phyloP scores from a whole-genome alignment of 805 yeast species.

The Wickerhamiella occidentalis region DNA sequence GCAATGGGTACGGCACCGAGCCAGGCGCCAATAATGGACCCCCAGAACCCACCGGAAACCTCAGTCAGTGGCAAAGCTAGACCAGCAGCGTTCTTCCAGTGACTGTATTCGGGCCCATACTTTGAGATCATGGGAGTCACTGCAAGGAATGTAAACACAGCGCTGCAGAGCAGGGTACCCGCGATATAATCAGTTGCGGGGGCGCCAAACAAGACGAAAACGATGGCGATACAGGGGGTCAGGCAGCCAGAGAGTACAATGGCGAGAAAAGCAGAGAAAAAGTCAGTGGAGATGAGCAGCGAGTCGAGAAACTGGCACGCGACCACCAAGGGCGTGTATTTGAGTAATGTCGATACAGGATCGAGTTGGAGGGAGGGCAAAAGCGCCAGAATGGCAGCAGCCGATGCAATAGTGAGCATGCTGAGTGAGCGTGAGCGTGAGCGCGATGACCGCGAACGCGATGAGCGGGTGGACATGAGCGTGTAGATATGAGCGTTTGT shows the following conservation, averaged over 20 bases:
- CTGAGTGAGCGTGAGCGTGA: neutral
- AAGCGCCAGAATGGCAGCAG: slow-evolving; percentile 4
- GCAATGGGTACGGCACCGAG: slow-evolving; percentile 89
- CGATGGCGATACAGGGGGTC: slow-evolving; percentile 21
- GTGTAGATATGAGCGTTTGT: no score
- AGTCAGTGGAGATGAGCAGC: slow-evolving; percentile 13
- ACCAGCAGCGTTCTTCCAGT: slow-evolving; percentile 31
- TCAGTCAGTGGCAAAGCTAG: slow-evolving; percentile 23
- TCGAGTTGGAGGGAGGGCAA: neutral
- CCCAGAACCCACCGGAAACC: slow-evolving; percentile 33
- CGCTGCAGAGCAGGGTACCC: slow-evolving; percentile 49
- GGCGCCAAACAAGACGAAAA: slow-evolving; percentile 64
- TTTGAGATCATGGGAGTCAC: slow-evolving; percentile 52
- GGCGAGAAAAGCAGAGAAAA: slow-evolving; percentile 23
- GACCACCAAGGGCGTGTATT: neutral
- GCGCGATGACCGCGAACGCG: no score
- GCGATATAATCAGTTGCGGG: slow-evolving; percentile 44
- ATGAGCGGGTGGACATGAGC: neutral
- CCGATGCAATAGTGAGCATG: slow-evolving; percentile 8
- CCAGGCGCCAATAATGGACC: slow-evolving; percentile 65
- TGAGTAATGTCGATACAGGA: neutral
- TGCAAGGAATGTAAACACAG: slow-evolving; percentile 48
- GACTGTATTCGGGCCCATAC: slow-evolving; percentile 40
- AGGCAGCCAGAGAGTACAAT: slow-evolving; percentile 24
- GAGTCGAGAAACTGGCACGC: neutral